These are phyloP conservation scores for Sequoia sempervirens DNA, from an alignment of 75 land plant genomes.

Conservation along the genomic window DNA sequence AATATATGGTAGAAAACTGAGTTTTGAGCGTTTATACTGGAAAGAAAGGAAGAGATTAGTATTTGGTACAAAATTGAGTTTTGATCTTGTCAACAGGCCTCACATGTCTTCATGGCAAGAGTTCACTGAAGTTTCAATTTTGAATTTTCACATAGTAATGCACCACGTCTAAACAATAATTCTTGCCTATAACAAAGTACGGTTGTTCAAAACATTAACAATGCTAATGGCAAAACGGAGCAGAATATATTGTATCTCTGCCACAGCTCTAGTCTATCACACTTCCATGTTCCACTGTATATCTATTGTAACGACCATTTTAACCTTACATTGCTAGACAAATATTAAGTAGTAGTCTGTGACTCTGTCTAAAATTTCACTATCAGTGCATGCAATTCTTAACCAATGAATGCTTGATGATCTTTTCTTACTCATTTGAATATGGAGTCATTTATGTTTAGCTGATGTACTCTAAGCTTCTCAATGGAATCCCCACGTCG, in stretches of 20 bases:
- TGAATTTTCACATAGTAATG: neutral
- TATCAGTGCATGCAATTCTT: neutral
- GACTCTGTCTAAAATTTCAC: neutral
- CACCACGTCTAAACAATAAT: neutral
- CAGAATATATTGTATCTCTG: neutral
- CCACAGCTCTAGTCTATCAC: neutral
- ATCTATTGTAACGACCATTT: neutral
- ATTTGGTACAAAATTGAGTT: slow-evolving; percentile 3
- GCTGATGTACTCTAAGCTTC: neutral
- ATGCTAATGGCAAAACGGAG: neutral
- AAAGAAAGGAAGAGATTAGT: neutral
- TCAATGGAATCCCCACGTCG: neutral
- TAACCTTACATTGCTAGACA: neutral
- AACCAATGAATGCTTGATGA: neutral
- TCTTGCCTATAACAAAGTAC: neutral
- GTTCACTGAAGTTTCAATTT: neutral
- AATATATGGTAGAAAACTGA: neutral
- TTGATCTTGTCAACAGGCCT: neutral
- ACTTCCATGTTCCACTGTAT: neutral
- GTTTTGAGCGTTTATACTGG: neutral
- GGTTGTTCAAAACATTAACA: neutral
- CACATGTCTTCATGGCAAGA: neutral
- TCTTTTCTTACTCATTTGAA: neutral
- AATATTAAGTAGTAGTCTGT: neutral
- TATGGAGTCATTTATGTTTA: neutral